These are phyloP conservation scores for Salmacisia buchloeana DNA, from an alignment of 1,284 basidiomycete species.

Conservation along the genomic window DNA sequence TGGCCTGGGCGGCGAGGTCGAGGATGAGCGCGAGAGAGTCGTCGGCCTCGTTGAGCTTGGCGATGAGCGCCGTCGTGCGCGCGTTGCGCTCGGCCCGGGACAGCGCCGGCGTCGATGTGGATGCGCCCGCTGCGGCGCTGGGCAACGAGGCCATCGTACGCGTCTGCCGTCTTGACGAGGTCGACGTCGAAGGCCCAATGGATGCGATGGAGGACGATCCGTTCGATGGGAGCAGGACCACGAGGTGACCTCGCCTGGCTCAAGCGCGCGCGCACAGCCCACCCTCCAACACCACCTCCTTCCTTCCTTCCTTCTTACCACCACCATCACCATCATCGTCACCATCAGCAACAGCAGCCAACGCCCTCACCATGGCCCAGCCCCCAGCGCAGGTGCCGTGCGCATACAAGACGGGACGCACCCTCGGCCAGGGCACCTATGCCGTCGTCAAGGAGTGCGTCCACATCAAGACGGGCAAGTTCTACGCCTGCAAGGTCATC, in stretches of 20 bases:
- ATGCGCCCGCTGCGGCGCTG: too few species aligned
- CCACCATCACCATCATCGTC: not conserved
- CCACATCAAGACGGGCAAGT: constrained; percentile 76
- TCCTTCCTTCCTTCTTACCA: not conserved
- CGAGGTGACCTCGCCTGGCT: too few species aligned
- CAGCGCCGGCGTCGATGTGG: too few species aligned
- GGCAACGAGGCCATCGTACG: too few species aligned
- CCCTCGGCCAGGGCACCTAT: constrained; percentile 75
- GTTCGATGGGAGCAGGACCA: too few species aligned
- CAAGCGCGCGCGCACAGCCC: not conserved
- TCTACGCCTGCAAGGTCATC: constrained; percentile 54
- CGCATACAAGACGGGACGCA: constrained; percentile 49
- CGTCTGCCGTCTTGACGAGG: too few species aligned
- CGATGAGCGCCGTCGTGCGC: not conserved
- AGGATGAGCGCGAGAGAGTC: not conserved
- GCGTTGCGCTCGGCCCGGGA: not conserved
- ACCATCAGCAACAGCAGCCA: not conserved
- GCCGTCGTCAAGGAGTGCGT: constrained; percentile 92
- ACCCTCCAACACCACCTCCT: not conserved
- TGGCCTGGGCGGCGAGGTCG: not conserved
- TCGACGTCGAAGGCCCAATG: too few species aligned
- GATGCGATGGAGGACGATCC: too few species aligned
- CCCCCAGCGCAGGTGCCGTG: constrained; percentile 36
- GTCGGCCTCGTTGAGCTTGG: constrained; percentile 6
- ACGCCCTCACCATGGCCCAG: not conserved